Base-by-base conservation (phyloP, 106 monocot species). In the Platanthera zijinensis region DNA sequence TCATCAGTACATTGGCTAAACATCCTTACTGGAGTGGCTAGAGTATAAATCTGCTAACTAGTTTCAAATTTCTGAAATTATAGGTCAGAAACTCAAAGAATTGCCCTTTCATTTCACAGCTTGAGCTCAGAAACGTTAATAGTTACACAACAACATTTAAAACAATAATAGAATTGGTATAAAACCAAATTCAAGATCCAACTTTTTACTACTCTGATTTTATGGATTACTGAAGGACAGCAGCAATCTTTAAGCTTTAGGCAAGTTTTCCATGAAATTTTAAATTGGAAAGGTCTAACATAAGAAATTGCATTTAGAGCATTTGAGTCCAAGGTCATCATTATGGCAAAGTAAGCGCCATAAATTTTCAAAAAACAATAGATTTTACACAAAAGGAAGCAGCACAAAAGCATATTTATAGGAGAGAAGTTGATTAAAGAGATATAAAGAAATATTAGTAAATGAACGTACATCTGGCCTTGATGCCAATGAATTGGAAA, bases 401-500 rank as follows among this genome's bases (percentile, higher is more conserved):
- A 70, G 17, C 17, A 67, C 17, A 15, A 48, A 70, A 48, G 10
- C 14, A n/a, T 5, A 70, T 46, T 48, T 1, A 48, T 28, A 48
- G 5, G 13, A 70, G 17, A 50, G 28, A 73, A 51, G 52, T 13
- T 14, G 62, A 9, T 47, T 0, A 22, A 50, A 62, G 70, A 48
- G n/a, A 32, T 21, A 70, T 15, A 47, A 5, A 7, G 51, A 57
- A 79, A 49, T 39, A 15, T 19, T 62, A 22, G 28, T 72, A 13
- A 52, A 72, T 22, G 18, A 52, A 83, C 85, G 18, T 88, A 96
- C 95, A 61, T 53, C 66, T 57, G 82, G 75, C 50, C 78, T 89
- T 46, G 76, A 82, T 57, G 89, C 91, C 71, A 97, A 80, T 74
- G 79, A 77, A 8, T 73, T 75, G 21, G 28, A 81, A 74, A 94